Evolutionary conservation across 306 rosid genomes (phyloP).

Genomic region (Abrus precatorius): DNA sequence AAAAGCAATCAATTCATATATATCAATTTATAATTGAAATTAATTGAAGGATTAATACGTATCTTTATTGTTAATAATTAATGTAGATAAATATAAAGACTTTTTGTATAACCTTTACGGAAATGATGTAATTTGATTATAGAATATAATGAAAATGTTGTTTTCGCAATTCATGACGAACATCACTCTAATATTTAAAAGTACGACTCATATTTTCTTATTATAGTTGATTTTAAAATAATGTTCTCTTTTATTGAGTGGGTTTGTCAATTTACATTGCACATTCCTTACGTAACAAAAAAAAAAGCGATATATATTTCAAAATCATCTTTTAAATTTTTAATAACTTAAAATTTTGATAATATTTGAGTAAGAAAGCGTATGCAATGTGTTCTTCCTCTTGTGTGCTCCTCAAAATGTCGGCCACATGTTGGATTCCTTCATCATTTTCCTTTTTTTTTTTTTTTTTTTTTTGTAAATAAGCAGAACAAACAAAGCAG

Average conservation of each 20-base stretch:
- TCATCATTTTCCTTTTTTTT: not conserved
- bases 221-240: too few relatives aligned
- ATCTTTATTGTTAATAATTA: too few relatives aligned
- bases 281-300: not conserved
- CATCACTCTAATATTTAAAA: too few relatives aligned
- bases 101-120: not conserved
- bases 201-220: not conserved
- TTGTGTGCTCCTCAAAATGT: not conserved
- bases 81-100: too few relatives aligned
- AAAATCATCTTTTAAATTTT: not conserved
- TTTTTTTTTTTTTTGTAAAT: not conserved
- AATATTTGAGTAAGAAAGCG: not conserved
- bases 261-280: not conserved
- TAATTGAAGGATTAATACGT: too few relatives aligned
- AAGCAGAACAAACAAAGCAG: not conserved
- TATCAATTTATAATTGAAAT: too few relatives aligned
- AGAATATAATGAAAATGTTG: not conserved
- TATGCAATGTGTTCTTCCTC: not conserved
- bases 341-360: not conserved
- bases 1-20: too few relatives aligned
- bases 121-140: not conserved
- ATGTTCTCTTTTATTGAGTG: not conserved
- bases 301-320: not conserved
- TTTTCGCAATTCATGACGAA: too few relatives aligned
- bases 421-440: conserved; percentile 6